phyloP scores from a whole-genome alignment of 495 filamentous ascomycete genomes.

The Xylaria longipes region DNA sequence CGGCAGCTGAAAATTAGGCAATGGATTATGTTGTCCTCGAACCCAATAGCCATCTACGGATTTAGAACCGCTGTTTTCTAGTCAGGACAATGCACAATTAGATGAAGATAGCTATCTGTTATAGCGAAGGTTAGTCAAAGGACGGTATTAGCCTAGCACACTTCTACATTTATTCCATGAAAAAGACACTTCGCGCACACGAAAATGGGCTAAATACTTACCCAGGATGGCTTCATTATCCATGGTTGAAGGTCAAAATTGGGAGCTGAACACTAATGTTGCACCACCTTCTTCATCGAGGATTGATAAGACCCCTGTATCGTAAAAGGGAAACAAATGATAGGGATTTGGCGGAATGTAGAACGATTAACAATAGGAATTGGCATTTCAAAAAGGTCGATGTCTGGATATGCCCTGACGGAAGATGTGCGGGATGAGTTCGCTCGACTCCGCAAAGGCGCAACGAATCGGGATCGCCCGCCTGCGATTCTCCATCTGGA shows the following conservation, averaged over 20 bases:
- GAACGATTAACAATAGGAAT: background rate
- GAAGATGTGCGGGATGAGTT: slow-evolving; percentile 5
- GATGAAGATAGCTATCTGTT: background rate
- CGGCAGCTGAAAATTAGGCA: slow-evolving; percentile 18
- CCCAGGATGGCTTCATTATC: background rate
- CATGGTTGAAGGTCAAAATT: background rate
- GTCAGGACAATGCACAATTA: background rate
- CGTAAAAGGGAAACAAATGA: background rate
- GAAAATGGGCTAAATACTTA: background rate
- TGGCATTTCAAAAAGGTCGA: background rate
- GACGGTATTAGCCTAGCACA: no score
- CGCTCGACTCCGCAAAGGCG: slow-evolving; percentile 29
- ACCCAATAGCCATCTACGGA: background rate
- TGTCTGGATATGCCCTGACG: background rate
- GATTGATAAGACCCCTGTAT: background rate
- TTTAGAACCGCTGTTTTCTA: background rate
- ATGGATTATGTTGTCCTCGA: background rate
- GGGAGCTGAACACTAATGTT: background rate
- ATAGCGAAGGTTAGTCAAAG: background rate
- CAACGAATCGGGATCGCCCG: slow-evolving; percentile 28
- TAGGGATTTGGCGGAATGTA: no score
- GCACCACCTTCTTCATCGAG: background rate
- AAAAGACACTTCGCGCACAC: background rate
- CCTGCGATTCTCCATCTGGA: background rate
- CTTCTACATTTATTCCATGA: background rate